Conservation (phyloP, 257 asterid species). For the Fraxinus quadrangulata region DNA sequence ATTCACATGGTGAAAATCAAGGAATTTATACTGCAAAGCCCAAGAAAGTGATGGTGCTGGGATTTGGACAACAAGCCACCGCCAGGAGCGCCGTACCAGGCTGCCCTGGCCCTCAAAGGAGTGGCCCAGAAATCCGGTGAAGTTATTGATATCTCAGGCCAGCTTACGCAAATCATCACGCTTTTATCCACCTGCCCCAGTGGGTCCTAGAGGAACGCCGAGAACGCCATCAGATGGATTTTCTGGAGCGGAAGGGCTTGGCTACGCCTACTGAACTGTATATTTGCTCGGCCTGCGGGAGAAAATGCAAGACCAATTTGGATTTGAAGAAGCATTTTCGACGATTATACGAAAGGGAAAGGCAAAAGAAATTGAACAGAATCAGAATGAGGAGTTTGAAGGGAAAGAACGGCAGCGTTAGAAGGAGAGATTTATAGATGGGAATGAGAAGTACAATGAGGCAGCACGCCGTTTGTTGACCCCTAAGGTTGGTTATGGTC, state of each 20-base stretch:
- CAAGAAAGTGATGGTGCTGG: constrained; percentile 82
- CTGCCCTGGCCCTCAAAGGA: constrained; percentile 65
- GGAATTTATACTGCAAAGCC: constrained; percentile 61
- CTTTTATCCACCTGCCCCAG: constrained; percentile 79
- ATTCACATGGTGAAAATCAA: constrained; percentile 76
- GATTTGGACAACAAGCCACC: constrained; percentile 97
- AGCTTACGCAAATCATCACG: constrained; percentile 91
- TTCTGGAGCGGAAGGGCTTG: constrained; percentile 64
- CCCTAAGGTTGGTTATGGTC: constrained; percentile 77
- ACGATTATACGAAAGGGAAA: constrained; percentile 80
- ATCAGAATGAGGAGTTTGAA: constrained; percentile 70
- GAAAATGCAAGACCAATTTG: constrained; percentile 67
- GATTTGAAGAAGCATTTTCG: constrained; percentile 83
- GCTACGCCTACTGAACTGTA: constrained; percentile 49
- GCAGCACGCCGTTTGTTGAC: constrained; percentile 64
- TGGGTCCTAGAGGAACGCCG: constrained; percentile 86
- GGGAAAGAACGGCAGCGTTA: constrained; percentile 82
- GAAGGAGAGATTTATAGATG: constrained; percentile 70
- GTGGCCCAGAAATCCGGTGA: constrained; percentile 76
- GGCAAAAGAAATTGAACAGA: constrained; percentile 67
- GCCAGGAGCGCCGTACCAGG: constrained; percentile 82
- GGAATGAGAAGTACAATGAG: constrained; percentile 73
- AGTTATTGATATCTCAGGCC: constrained; percentile 73
- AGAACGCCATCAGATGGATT: constrained; percentile 52
- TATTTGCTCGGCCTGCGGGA: constrained; percentile 80